Base-by-base conservation (phyloP, 73 alveolate genomes). In the Uronychia setigera region DNA sequence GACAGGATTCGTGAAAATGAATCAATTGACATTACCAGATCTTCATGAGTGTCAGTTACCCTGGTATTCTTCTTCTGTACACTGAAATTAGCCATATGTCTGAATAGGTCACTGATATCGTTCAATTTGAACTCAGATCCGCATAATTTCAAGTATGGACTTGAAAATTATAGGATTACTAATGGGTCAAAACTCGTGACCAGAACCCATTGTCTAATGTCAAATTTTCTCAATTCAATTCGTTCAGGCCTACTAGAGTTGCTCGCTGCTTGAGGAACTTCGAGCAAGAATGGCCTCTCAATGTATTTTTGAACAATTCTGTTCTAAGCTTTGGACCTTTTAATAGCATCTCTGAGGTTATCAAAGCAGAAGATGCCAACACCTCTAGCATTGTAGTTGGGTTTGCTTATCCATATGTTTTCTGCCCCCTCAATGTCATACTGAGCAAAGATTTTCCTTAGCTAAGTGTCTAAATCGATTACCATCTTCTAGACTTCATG, bases 401-500 rank as follows among this genome's bases (percentile, higher is more conserved):
- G 98, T 76, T 94, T 94, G n/a, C 93, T 93, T 0, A 94, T 92
- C 97, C 98, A 94, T 14, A 92, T 82, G 77, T 94, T 94, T 14
- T 89, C 26, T 0, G 58, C 32, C 25, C 98, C 98, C 87, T 93
- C 96, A 1, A 89, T 78, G 59, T 31, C 75, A 31, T 80, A 85
- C 5, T 80, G 74, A 25, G 89, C 89, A 60, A 35, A 32, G 78
- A 29, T 76, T 29, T 29, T 1, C 82, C 35, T 34, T 0, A 84
- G 58, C 0, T 46, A 19, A 75, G 35, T 1, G 79, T 28, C 32
- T 5, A 28, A 26, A 13, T 9, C 26, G 29, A 46, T 46, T n/a
- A n/a, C n/a, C n/a, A n/a, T n/a, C n/a, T n/a, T n/a, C n/a, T n/a
- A n/a, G n/a, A n/a, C 11, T 14, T 26, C 74, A 57, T 57, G 74